Evolutionary conservation across 202 grass and related monocot species (phyloP).

Genomic region (Elaeis oleifera): DNA sequence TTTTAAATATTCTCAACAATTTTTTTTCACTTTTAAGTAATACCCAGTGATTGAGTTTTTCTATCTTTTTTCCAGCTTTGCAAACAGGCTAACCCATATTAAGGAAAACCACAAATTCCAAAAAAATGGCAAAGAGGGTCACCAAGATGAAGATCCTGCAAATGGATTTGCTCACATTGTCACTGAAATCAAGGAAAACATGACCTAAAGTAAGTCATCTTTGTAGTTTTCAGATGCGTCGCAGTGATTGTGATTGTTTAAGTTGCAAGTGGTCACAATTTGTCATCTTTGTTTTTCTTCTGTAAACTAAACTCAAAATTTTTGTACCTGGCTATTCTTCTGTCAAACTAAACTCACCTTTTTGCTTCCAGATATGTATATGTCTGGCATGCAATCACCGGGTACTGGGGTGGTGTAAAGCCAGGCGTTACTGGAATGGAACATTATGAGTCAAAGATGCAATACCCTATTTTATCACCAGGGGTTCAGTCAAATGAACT

Average conservation of each 20-base stretch:
- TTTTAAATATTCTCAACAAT: not conserved
- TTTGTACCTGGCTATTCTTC: not conserved
- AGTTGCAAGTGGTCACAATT: too few species aligned
- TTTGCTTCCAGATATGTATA: constrained; percentile 53
- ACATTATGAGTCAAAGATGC: constrained; percentile 59
- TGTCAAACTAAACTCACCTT: not conserved
- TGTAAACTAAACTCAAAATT: too few species aligned
- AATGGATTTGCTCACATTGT: constrained; percentile 54
- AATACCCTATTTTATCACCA: constrained; percentile 44
- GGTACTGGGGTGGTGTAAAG: constrained; percentile 83
- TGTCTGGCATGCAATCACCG: constrained; percentile 72
- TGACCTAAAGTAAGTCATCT: constrained; percentile 46
- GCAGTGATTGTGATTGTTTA: too few species aligned
- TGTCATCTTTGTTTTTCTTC: too few species aligned
- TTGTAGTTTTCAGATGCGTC: not conserved
- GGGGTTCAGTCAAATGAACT: constrained; percentile 50
- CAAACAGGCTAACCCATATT: constrained; percentile 71
- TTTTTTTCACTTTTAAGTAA: not conserved
- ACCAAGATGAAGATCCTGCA: constrained; percentile 46
- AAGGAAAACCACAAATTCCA: constrained; percentile 92
- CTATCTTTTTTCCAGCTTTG: constrained; percentile 45
- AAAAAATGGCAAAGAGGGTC: constrained; percentile 52
- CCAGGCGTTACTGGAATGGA: constrained; percentile 43
- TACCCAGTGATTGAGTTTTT: not conserved
- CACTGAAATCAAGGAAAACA: constrained; percentile 57